phyloP scores from a whole-genome alignment of 2,329 filamentous ascomycete genomes.

The Eutypa lata region DNA sequence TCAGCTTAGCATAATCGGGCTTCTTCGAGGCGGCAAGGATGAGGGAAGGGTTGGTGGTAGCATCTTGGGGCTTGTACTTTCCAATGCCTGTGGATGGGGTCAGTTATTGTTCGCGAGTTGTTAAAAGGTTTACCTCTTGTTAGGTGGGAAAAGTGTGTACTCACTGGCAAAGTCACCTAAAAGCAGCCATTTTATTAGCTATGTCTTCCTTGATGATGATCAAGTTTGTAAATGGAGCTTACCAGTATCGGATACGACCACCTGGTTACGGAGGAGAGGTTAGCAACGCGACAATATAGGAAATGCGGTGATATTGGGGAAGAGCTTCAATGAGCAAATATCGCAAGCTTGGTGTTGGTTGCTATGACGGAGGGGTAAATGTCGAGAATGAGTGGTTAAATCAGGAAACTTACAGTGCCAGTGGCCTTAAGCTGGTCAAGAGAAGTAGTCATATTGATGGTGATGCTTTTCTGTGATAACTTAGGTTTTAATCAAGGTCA shows the following conservation, averaged over 20 bases:
- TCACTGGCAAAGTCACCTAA: conserved; percentile 74
- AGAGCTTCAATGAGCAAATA: conserved; percentile 3
- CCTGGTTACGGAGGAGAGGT: conserved; percentile 46
- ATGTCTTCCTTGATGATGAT: conserved; percentile 3
- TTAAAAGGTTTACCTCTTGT: conserved; percentile 4
- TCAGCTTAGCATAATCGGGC: conserved; percentile 88
- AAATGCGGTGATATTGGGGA: background rate
- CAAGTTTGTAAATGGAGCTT: conserved; percentile 37
- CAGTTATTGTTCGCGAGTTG: conserved; percentile 4
- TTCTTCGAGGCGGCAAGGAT: conserved; percentile 99
- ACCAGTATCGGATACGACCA: conserved; percentile 96
- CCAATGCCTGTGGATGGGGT: conserved; percentile 67
- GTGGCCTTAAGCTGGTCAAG: conserved; percentile 96
- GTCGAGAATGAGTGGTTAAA: conserved; percentile 23
- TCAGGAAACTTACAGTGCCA: conserved; percentile 75
- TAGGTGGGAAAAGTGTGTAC: conserved; percentile 34
- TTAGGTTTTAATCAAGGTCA: background rate
- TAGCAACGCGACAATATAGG: conserved; percentile 13
- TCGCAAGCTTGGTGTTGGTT: conserved; percentile 1
- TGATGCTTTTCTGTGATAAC: background rate
- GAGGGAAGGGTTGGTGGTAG: conserved; percentile 98
- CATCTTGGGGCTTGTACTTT: conserved; percentile 99
- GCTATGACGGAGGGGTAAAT: conserved; percentile 25
- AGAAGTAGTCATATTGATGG: conserved; percentile 71
- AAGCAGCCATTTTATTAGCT: conserved; percentile 22